A percentile compares a stretch with the other conserved stretches of the same genome.
These are phyloP conservation scores for Anthracocystis walkeri DNA, from an alignment of 1,284 basidiomycete genomes.

Conservation along the genomic window DNA sequence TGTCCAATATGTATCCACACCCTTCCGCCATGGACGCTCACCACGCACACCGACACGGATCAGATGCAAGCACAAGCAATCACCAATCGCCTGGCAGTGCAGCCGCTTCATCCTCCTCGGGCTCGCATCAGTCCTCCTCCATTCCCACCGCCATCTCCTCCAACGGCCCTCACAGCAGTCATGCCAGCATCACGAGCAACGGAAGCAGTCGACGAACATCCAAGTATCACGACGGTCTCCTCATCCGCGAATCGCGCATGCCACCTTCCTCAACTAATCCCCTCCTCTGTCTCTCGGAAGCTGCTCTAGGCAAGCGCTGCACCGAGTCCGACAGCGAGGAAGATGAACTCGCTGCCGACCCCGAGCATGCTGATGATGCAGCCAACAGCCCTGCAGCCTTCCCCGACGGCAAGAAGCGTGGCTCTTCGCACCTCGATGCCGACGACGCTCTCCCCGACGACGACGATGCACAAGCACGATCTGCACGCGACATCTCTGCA, in stretches of 20 bases:
- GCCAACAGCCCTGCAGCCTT: conserved; percentile 16
- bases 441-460: conserved; percentile 28
- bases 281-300: conserved; percentile 49
- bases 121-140: conserved; percentile 30
- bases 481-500: conserved; percentile 33
- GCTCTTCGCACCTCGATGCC: conserved; percentile 8
- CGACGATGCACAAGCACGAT: conserved; percentile 36
- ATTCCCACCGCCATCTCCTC: conserved; percentile 27
- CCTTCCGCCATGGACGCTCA: conserved; percentile 6
- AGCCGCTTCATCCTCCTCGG: conserved; percentile 22
- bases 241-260: conserved; percentile 49
- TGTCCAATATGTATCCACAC: conserved; percentile 9
- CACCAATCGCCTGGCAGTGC: conserved; percentile 42
- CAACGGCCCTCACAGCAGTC: conserved; percentile 18
- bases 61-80: conserved; percentile 39
- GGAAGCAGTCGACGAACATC: conserved; percentile 40
- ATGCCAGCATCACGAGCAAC: conserved; percentile 23
- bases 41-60: conserved; percentile 28
- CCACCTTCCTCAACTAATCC: conserved; percentile 51
- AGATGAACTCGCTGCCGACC: conserved; percentile 33
- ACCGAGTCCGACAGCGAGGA: conserved; percentile 46
- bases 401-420: conserved; percentile 22
- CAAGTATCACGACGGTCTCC: conserved; percentile 49
- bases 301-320: conserved; percentile 49
- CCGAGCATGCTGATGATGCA: conserved; percentile 8